A percentile compares a stretch with the other conserved stretches of the same genome.
Conservation (phyloP, 2,329 filamentous ascomycete species). For the Neonectria faginata region DNA sequence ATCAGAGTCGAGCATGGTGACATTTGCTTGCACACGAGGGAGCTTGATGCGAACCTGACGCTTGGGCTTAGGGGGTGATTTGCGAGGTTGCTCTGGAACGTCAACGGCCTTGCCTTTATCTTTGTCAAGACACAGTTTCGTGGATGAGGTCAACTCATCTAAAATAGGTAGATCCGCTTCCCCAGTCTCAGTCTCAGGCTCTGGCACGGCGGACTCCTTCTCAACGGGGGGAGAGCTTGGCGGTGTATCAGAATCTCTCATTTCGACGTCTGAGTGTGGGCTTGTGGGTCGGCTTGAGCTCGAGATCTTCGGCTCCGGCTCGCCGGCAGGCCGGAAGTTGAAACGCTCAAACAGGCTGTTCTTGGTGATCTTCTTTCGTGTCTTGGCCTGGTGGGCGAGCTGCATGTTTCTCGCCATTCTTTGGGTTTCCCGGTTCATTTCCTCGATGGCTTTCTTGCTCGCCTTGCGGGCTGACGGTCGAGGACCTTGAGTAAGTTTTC, state of each 20-base stretch:
- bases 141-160: constrained; percentile 50
- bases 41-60: constrained; percentile 65
- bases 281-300: constrained; percentile 69
- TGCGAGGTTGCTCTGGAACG: constrained; percentile 26
- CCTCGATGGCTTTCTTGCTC: constrained; percentile 93
- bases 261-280: constrained; percentile 65
- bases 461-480: constrained; percentile 80
- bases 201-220: constrained; percentile 46
- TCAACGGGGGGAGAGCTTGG: constrained; percentile 74
- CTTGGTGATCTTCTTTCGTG: constrained; percentile 90
- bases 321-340: constrained; percentile 71
- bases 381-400: constrained; percentile 87
- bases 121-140: constrained; percentile 60
- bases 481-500: constrained; percentile 74
- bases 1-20: constrained; percentile 59
- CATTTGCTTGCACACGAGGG: constrained; percentile 54
- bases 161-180: constrained; percentile 47
- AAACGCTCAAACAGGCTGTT: constrained; percentile 86
- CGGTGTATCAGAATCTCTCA: constrained; percentile 69
- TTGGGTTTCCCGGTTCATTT: constrained; percentile 96
- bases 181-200: constrained; percentile 22
- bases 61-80: constrained; percentile 50
- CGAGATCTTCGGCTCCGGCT: constrained; percentile 51
- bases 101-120: constrained; percentile 68
- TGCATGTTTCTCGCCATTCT: constrained; percentile 91